Evolutionary conservation across 495 filamentous ascomycete genomes (phyloP).

Genomic region (Neurospora sp.): DNA sequence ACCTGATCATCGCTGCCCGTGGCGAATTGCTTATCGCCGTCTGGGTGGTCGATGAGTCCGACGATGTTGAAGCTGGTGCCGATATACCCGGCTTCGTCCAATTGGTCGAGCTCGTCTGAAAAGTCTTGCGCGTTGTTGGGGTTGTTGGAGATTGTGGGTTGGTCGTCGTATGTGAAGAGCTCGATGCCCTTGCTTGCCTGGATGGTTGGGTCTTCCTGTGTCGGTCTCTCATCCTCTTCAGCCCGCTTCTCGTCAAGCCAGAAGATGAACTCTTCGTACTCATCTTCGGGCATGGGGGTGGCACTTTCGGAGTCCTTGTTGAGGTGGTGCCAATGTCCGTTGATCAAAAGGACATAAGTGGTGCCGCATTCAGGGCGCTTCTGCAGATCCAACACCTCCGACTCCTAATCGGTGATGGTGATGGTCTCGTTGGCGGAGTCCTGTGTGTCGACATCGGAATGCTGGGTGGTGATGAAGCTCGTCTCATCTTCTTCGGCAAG

Average conservation of each 20-base stretch:
- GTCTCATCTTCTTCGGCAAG: too few species aligned
- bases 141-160: fast-evolving
- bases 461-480: too few species aligned
- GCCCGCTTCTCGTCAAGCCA: not conserved
- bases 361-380: not conserved
- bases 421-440: too few species aligned
- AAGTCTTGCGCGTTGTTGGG: not conserved
- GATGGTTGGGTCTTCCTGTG: too few species aligned
- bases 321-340: not conserved
- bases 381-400: not conserved
- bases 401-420: not conserved
- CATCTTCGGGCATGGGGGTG: fast-evolving
- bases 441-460: too few species aligned
- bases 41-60: not conserved
- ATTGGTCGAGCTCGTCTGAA: not conserved
- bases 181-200: not conserved
- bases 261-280: not conserved
- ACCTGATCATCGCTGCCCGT: fast-evolving
- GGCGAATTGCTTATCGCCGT: not conserved
- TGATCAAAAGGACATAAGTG: fast-evolving
- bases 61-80: not conserved
- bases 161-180: fast-evolving
- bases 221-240: not conserved
- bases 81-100: not conserved
- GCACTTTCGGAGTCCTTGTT: fast-evolving